Evolutionary conservation across 306 rosid genomes (phyloP), one percentile per base, ranked within the genome.

Genomic region (Ziziphus jujuba): DNA sequence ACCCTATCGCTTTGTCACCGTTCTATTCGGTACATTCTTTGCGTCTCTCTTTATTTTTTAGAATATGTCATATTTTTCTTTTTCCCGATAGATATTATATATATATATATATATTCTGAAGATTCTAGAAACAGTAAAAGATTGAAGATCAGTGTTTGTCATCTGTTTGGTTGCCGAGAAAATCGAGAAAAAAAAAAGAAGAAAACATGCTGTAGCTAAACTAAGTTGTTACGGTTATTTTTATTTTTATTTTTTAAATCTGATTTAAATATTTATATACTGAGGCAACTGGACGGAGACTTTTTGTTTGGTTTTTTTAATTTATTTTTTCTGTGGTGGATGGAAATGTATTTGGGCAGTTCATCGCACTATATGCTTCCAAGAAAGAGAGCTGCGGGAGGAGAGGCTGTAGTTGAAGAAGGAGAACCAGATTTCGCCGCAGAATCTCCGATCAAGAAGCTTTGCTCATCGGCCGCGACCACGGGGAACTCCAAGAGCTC

Each of bases 281-380:
- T 28, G 33, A 1, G 45, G 45, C 45, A 40, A 40, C 14, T 12
- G 3, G 12, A 40, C 45, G 15, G 45, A 40, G 45, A 66, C 53
- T 25, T 43, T 14, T 65, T n/a, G n/a, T n/a, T 54, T 50, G 43
- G 67, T 58, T 49, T 48, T 70, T 16, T 20, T 20, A 20, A 14
- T 58, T 68, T 20, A 34, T 9, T 5, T 17, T 15, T 23, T 16
- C 28, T 14, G 35, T 66, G 15, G 9, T 40, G 73, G 17, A 74
- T 63, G 64, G 54, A 72, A 14, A 65, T 43, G 55, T 35, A 53
- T 64, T 28, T 48, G 34, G 49, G 74, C 70, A 75, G 79, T 36
- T 75, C 75, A 75, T 63, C 63, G 70, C 66, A 58, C 80, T 76
- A 56, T 76, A 76, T 76, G 80, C 80, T 70, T 76, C 80, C 80